Percentiles rank a stretch among this genome's conserved stretches.
phyloP scores from a whole-genome alignment of 139 green algal genomes.

The Nannochloris sp. region DNA sequence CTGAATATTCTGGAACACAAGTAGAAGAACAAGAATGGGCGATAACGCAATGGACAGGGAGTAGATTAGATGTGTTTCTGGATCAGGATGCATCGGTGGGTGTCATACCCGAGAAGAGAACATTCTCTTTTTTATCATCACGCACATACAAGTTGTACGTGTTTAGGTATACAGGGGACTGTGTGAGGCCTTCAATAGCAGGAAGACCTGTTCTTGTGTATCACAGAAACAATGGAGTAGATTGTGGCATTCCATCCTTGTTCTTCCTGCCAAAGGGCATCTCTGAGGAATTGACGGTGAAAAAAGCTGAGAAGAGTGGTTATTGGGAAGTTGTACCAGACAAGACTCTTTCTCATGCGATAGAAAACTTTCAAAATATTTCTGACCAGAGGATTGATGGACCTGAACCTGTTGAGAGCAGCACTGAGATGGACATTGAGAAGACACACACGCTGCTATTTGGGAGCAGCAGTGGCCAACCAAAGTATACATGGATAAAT shows the following conservation, averaged over 20 bases:
- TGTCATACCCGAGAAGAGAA: not conserved
- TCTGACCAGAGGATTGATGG: not conserved
- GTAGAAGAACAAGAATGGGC: not conserved
- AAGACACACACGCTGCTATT: not conserved
- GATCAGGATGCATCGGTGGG: slow-evolving; percentile 1
- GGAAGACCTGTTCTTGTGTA: not conserved
- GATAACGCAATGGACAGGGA: slow-evolving; percentile 6
- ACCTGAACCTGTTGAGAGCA: no score
- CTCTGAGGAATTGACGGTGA: not conserved
- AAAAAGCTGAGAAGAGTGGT: not conserved
- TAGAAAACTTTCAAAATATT: not conserved
- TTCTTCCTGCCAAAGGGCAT: not conserved
- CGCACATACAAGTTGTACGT: not conserved
- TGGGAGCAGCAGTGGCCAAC: not conserved
- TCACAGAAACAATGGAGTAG: not conserved
- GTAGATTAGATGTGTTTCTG: not conserved
- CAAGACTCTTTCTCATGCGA: not conserved
- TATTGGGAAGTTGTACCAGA: not conserved
- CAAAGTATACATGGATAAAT: not conserved
- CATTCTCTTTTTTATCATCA: not conserved
- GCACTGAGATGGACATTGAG: not conserved
- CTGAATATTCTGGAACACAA: not conserved
- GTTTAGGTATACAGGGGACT: not conserved
- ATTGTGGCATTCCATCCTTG: not conserved
- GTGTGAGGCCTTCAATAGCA: no score